Conservation (phyloP, 768 basidiomycete species). For the Dendrothele bispora region DNA sequence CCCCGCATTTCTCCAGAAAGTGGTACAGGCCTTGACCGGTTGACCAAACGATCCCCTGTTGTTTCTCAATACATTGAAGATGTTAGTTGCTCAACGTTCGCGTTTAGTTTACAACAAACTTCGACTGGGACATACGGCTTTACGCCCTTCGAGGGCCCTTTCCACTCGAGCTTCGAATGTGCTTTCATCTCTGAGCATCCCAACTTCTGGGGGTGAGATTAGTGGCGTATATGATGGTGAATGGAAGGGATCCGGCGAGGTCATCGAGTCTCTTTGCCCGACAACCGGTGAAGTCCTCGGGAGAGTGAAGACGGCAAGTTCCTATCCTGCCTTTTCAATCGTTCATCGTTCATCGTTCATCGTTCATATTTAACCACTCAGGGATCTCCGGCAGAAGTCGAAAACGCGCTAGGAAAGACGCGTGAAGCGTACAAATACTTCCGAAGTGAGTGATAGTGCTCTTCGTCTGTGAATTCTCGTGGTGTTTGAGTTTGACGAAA, state of each 20-base stretch:
- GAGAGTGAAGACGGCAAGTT: conserved; percentile 63
- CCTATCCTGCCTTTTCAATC: conserved; percentile 2
- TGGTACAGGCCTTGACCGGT: too few species aligned
- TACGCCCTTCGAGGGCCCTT: conserved; percentile 42
- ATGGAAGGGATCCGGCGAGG: conserved; percentile 73
- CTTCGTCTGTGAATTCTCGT: not conserved
- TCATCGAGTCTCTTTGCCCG: conserved; percentile 74
- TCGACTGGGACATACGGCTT: conserved; percentile 10
- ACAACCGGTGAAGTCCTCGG: conserved; percentile 87
- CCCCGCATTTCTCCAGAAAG: too few species aligned
- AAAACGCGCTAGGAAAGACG: conserved; percentile 63
- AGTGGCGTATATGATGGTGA: conserved; percentile 80
- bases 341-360: too few species aligned
- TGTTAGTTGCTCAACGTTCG: conserved; percentile 29
- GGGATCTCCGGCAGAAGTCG: conserved; percentile 75
- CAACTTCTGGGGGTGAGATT: conserved; percentile 48
- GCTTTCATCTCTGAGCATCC: conserved; percentile 65
- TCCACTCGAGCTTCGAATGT: conserved; percentile 72
- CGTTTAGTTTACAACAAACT: too few species aligned
- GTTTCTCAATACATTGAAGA: conserved; percentile 11
- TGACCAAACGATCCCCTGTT: too few species aligned
- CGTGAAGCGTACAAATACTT: conserved; percentile 73
- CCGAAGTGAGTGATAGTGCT: conserved; percentile 41
- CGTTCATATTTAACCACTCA: too few species aligned
- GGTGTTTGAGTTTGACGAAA: too few species aligned